Evolutionary conservation across 2,329 filamentous ascomycete genomes (phyloP), one percentile per base, ranked within the genome.

Genomic region (Phialophora verrucosa): DNA sequence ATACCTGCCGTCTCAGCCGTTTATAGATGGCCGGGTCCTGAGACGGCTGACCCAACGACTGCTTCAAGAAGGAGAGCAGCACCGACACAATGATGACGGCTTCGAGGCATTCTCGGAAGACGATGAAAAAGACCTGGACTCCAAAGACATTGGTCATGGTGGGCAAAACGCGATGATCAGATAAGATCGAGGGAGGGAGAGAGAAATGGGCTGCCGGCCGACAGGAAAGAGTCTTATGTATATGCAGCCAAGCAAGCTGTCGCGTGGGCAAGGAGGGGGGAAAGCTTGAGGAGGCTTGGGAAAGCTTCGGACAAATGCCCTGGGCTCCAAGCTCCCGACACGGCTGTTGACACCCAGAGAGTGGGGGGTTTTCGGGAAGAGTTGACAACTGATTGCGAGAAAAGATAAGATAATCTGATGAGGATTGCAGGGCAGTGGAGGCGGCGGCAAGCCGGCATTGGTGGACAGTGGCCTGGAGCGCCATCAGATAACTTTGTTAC

Each of bases 61-160:
- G 90, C 77, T 94, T 95, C 65, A 96, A 81, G 76, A 94, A 95
- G 27, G 92, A 87, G 49, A 96, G 85, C 32, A 96, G 83, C n/a
- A 96, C 90, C 0, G 92, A 94, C 68, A 96, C 87, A 73, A 96
- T 91, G 75, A 96, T 92, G 74, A 86, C 89, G 0, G 90, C 90
- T 81, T 96, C 92, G 56, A 96, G 82, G 57, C 88, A 88, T 80
- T 96, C 92, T 75, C 92, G 88, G 76, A 96, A 95, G 79, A 91
- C 88, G 76, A 96, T 91, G 81, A 97, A 93, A 82, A 96, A 96
- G 62, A 96, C 87, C 84, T 90, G 90, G 27, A 92, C 87, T 68
- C 90, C 86, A 77, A 93, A 93, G 64, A 93, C 88, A 76, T 90
- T 86, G 69, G 85, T 83, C 76, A 89, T 88, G 81, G 86, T 89